Evolutionary conservation across 108 stramenopile genomes (phyloP).

Genomic region (Skeletonema grethae): DNA sequence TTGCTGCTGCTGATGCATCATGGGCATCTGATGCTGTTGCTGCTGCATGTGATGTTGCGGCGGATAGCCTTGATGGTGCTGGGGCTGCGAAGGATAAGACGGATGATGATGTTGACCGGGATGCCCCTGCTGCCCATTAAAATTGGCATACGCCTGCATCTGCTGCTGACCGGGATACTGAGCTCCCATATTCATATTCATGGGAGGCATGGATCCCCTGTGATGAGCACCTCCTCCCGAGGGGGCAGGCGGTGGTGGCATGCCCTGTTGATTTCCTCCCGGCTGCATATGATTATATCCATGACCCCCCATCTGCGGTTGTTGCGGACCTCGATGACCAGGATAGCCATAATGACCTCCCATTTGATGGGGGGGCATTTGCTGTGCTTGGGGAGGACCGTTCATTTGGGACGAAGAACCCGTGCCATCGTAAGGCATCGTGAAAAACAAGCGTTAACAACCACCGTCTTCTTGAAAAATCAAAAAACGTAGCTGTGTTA

Average conservation of each 20-base stretch:
- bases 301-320: slow-evolving; percentile 46
- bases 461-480: slow-evolving; percentile 1
- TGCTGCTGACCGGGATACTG: slow-evolving; percentile 7
- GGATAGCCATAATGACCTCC: slow-evolving; percentile 9
- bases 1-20: slow-evolving; percentile 33
- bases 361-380: slow-evolving; percentile 5
- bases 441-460: neutral
- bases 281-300: slow-evolving; percentile 33
- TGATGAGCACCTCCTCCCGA: slow-evolving; percentile 26
- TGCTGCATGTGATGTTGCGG: slow-evolving; percentile 49
- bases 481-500: neutral
- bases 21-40: slow-evolving; percentile 23
- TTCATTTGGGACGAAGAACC: slow-evolving; percentile 8
- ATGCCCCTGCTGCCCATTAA: slow-evolving; percentile 25
- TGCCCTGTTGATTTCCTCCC: slow-evolving; percentile 45
- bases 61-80: slow-evolving; percentile 28
- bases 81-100: slow-evolving; percentile 21
- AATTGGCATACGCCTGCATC: slow-evolving; percentile 18
- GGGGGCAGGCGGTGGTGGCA: slow-evolving; percentile 40
- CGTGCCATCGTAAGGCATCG: neutral
- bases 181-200: slow-evolving; percentile 40
- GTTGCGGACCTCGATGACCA: slow-evolving; percentile 26
- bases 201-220: slow-evolving; percentile 27
- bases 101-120: slow-evolving; percentile 40
- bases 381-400: slow-evolving; percentile 8